Conservation (phyloP, 805 yeast genomes). For the Hemisphaericaspora nanyangensis region DNA sequence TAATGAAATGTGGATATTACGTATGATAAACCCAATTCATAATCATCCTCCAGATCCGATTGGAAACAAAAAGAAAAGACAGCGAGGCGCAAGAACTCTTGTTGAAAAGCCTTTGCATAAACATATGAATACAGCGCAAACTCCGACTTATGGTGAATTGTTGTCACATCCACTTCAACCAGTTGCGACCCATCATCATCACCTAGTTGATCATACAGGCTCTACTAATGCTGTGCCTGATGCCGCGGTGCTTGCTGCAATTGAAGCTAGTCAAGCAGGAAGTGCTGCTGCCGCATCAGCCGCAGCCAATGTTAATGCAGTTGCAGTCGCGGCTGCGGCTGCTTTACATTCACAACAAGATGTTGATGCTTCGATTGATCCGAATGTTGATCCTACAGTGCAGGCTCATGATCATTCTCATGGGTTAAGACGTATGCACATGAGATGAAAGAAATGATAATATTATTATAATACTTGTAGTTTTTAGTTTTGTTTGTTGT, state of each 20-base stretch:
- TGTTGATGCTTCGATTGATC: constrained; percentile 41
- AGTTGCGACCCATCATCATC: constrained; percentile 6
- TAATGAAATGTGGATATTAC: constrained; percentile 42
- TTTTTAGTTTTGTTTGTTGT: too few species aligned
- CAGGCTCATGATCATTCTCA: constrained; percentile 40
- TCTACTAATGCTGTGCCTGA: constrained; percentile 32
- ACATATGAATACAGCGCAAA: not conserved
- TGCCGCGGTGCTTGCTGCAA: constrained; percentile 41
- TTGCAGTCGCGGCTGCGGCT: constrained; percentile 25
- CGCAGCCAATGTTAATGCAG: constrained; percentile 11
- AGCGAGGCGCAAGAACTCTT: constrained; percentile 36
- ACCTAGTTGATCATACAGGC: constrained; percentile 2
- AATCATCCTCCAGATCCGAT: constrained; percentile 43
- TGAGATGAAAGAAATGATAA: too few species aligned
- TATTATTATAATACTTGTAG: too few species aligned
- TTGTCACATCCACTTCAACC: constrained; percentile 4
- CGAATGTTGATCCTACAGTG: constrained; percentile 42
- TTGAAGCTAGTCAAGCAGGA: constrained; percentile 28
- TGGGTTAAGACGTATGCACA: constrained; percentile 11
- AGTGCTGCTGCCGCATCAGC: not conserved
- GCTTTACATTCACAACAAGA: constrained; percentile 23
- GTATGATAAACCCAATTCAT: constrained; percentile 45
- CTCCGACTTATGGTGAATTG: not conserved
- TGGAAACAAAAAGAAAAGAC: constrained; percentile 32
- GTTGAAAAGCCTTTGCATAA: constrained; percentile 41